A percentile compares a stretch with the other conserved stretches of the same genome.
phyloP scores from a whole-genome alignment of 441 rosid species.

The Gossypium gossypioides region DNA sequence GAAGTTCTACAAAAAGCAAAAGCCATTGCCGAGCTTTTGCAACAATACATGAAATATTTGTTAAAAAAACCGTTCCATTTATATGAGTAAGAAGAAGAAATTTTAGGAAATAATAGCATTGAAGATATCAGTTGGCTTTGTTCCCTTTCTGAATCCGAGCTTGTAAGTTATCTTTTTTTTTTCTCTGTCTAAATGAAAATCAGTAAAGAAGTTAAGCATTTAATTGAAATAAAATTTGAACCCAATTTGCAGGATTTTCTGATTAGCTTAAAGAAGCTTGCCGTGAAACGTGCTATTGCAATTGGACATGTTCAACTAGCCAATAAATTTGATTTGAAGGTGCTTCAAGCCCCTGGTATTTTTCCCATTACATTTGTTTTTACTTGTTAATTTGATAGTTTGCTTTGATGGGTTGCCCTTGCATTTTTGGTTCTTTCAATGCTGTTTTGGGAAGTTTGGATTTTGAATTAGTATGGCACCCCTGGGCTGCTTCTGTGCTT shows the following conservation, averaged over 20 bases:
- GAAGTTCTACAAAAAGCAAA: not conserved
- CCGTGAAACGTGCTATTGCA: slow-evolving; percentile 5
- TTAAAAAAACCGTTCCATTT: not conserved
- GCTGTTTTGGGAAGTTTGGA: not conserved
- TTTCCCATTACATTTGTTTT: not conserved
- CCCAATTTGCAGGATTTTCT: slow-evolving; percentile 6
- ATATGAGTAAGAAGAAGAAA: not conserved
- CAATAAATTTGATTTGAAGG: slow-evolving; percentile 11
- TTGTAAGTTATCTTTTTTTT: not conserved
- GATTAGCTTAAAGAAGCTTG: slow-evolving; percentile 12
- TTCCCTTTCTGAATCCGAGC: slow-evolving; percentile 16
- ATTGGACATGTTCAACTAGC: slow-evolving; percentile 10
- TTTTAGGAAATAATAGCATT: slow-evolving; percentile 4
- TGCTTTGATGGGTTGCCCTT: not conserved
- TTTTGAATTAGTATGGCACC: not conserved
- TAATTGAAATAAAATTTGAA: not conserved
- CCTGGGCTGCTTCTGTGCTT: not conserved
- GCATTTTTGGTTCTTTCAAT: not conserved
- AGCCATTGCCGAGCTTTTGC: not conserved
- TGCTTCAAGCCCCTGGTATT: slow-evolving; percentile 14
- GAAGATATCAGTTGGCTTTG: slow-evolving; percentile 15
- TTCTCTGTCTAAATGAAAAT: not conserved
- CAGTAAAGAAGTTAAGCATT: not conserved
- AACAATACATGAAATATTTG: not conserved
- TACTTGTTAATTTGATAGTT: not conserved